Conservation (phyloP, 805 yeast species). For the Middelhovenomyces tepae region DNA sequence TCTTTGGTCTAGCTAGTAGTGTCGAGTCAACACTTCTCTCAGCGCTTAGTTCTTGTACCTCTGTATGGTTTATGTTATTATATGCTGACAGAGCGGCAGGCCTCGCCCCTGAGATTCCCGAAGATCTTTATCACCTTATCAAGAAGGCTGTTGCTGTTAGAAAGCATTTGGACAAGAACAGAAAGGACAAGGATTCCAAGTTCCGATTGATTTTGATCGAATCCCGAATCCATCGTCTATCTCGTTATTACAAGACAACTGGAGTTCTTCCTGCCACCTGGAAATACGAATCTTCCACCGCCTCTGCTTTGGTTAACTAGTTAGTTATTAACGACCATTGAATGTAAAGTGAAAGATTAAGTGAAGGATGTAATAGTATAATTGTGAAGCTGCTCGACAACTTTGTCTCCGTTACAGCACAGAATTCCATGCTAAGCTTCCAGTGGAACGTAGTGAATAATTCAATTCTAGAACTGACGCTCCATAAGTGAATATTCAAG, state of each 20-base stretch:
- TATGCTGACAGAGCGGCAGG: constrained; percentile 32
- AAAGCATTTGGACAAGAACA: constrained; percentile 99
- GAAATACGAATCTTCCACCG: constrained; percentile 99
- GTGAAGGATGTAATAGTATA: too few species aligned
- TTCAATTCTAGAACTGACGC: too few species aligned
- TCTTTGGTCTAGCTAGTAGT: too few species aligned
- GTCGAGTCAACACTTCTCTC: too few species aligned
- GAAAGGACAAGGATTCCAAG: constrained; percentile 99
- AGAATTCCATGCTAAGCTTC: too few species aligned
- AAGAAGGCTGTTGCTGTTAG: constrained; percentile 99
- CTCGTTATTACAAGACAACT: constrained; percentile 99
- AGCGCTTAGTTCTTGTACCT: too few species aligned
- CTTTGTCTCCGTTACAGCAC: too few species aligned
- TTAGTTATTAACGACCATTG: too few species aligned
- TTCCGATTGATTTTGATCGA: constrained; percentile 99
- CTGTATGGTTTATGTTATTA: constrained; percentile 21
- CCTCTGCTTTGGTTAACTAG: constrained; percentile 99
- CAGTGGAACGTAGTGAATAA: too few species aligned
- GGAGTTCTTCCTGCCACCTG: constrained; percentile 99
- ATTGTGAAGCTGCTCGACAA: too few species aligned
- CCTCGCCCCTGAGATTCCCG: constrained; percentile 99
- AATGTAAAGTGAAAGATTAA: too few species aligned
- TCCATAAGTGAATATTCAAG: too few species aligned
- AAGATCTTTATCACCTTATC: constrained; percentile 97
- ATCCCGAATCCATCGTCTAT: constrained; percentile 99